Evolutionary conservation across 2,329 filamentous ascomycete species (phyloP).

Genomic region (Orbilia quercus): DNA sequence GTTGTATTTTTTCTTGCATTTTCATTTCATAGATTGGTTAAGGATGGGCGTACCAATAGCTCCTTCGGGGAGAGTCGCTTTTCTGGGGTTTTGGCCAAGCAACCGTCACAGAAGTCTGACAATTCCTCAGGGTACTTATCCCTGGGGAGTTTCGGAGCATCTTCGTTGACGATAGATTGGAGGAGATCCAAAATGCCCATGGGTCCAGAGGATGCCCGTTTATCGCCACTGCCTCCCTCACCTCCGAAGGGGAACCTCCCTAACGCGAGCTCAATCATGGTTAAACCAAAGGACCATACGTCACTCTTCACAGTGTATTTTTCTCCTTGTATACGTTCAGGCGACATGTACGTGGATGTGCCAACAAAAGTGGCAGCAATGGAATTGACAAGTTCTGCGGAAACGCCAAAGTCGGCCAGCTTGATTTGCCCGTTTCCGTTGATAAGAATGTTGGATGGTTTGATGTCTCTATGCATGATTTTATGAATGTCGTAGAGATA

Average conservation of each 20-base stretch:
- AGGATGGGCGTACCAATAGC: slow-evolving; percentile 75
- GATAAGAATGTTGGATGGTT: slow-evolving; percentile 95
- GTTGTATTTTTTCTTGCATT: background rate
- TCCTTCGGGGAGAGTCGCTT: slow-evolving; percentile 91
- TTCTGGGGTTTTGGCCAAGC: slow-evolving; percentile 87
- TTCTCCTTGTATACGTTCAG: slow-evolving; percentile 95
- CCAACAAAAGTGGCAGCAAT: slow-evolving; percentile 98
- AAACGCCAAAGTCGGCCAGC: slow-evolving; percentile 98
- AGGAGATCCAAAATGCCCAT: slow-evolving; percentile 95
- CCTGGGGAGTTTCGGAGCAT: slow-evolving; percentile 90
- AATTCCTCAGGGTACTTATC: slow-evolving; percentile 96
- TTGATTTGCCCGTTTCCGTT: slow-evolving; percentile 96
- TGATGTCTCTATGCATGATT: slow-evolving; percentile 99
- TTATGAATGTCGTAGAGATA: slow-evolving; percentile 96
- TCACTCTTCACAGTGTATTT: slow-evolving; percentile 98
- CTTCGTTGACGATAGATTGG: slow-evolving; percentile 97
- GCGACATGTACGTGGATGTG: slow-evolving; percentile 99
- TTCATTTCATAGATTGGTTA: background rate
- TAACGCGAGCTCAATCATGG: slow-evolving; percentile 96
- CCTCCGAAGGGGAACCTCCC: slow-evolving; percentile 95
- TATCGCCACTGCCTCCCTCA: slow-evolving; percentile 78
- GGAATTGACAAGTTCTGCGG: slow-evolving; percentile 95
- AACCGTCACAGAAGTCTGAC: slow-evolving; percentile 97
- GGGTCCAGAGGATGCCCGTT: slow-evolving; percentile 75
- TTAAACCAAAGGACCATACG: slow-evolving; percentile 96